Base-by-base conservation (phyloP, 2,329 filamentous ascomycete species). In the Aspergillus carbonarius region DNA sequence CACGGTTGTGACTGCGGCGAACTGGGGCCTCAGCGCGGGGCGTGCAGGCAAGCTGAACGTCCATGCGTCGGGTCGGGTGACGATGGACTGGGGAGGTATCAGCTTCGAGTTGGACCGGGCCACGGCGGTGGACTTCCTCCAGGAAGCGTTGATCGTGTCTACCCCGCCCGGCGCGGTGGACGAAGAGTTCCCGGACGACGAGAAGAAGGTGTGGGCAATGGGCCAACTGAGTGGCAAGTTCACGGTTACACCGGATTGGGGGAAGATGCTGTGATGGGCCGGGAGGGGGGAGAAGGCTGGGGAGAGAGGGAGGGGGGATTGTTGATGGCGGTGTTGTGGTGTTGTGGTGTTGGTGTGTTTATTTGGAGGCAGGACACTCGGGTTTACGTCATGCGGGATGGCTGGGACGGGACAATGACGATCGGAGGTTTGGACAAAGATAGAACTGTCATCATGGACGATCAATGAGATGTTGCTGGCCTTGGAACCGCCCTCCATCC, bases 221-320 rank as follows among this genome's bases (percentile, higher is more conserved):
- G 86, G 85, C 8, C 81, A 85, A 66, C 78, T 88, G n/a, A 84
- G 82, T 70, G 84, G 83, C 55, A 88, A 87, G 72, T 87, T 88
- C 68, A 83, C 88, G 2, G 82, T 87, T 34, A 83, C 79, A 52
- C 86, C 86, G 13, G 80, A 88, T 68, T 87, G 84, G 82, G 77
- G 78, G 48, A 77, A 81, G 65, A 80, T 87, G 54, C 63, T 78
- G 52, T 76, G 59, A 70, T 10, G 15, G 32, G 12, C 17, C 5
- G 37, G 18, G 39, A 27, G 20, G 15, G 15, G 30, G 37, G 32
- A 46, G 35, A 15, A 40, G 34, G 48, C 3, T 30, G 15, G 34
- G 34, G 27, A 37, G n/a, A n/a, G n/a, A n/a, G n/a, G n/a, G n/a
- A n/a, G n/a, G 23, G 23, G 23, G 23, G 23, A 23, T 3, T 34